phyloP scores from a whole-genome alignment of 345 rosid species.

The Populus deltoides region DNA sequence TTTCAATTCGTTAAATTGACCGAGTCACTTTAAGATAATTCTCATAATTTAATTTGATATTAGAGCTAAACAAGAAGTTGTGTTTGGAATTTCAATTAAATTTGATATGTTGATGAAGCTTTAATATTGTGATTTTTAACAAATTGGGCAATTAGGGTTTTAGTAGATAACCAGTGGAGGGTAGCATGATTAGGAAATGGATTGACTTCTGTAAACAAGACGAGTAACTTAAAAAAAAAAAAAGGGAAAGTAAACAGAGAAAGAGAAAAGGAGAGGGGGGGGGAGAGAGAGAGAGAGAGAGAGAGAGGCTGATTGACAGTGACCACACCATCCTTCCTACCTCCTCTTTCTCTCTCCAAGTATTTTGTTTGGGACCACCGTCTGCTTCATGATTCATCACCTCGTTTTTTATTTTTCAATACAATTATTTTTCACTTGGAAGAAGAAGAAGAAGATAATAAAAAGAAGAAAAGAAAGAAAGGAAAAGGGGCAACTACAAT shows the following conservation, averaged over 20 bases:
- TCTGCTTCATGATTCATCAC: too few relatives aligned
- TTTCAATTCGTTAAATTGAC: fast-evolving
- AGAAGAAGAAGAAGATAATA: neutral
- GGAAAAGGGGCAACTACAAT: slow-evolving; percentile 24
- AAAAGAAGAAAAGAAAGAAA: neutral
- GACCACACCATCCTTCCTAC: slow-evolving; percentile 13
- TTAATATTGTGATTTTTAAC: too few relatives aligned
- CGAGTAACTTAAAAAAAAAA: too few relatives aligned
- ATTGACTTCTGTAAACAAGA: too few relatives aligned
- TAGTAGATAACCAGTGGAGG: neutral
- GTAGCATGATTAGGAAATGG: neutral
- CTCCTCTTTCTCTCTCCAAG: neutral
- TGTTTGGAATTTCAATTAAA: too few relatives aligned
- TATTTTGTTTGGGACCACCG: neutral
- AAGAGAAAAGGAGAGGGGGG: too few relatives aligned
- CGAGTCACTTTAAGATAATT: too few relatives aligned
- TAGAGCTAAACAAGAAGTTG: too few relatives aligned
- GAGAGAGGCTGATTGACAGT: slow-evolving; percentile 15
- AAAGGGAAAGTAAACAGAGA: too few relatives aligned
- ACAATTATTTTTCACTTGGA: neutral
- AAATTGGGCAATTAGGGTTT: neutral
- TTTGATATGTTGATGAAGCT: too few relatives aligned
- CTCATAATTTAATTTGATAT: too few relatives aligned
- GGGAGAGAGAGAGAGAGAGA: too few relatives aligned
- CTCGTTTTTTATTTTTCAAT: neutral